These are phyloP conservation scores for Ehretia macrophylla DNA, from an alignment of 257 asterid species.

Conservation along the genomic window DNA sequence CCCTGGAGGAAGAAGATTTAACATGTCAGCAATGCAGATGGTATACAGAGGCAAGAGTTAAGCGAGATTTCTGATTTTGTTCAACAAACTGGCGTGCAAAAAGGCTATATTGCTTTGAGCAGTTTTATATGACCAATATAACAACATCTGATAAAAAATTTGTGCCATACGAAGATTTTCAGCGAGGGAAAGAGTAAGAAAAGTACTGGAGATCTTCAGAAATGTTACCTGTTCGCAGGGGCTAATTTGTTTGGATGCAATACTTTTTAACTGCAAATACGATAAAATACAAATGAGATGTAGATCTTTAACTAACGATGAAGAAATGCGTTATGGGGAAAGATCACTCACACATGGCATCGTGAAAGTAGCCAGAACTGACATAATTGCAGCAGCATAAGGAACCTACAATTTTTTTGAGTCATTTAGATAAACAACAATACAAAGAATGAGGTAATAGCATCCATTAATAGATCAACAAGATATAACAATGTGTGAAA, in stretches of 20 bases:
- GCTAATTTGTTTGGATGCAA: constrained; percentile 91
- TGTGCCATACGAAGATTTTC: no score
- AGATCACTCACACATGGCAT: constrained; percentile 67
- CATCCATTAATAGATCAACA: no score
- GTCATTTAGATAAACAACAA: no score
- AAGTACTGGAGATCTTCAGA: background rate
- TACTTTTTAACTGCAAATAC: constrained; percentile 64
- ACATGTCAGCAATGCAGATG: background rate
- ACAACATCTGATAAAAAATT: no score
- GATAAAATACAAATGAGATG: background rate
- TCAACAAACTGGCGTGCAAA: no score
- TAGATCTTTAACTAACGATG: background rate
- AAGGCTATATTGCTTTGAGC: no score
- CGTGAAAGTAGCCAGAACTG: constrained; percentile 55
- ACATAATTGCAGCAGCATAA: constrained; percentile 60
- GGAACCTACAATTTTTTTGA: constrained; percentile 52
- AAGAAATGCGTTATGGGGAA: background rate
- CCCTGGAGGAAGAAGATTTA: constrained; percentile 37
- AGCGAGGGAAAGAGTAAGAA: no score
- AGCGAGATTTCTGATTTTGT: no score
- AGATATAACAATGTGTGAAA: no score
- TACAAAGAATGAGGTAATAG: no score
- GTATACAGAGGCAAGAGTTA: no score
- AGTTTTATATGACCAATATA: no score
- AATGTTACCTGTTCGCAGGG: constrained; percentile 67